Evolutionary conservation across 2,329 filamentous ascomycete genomes (phyloP).

Genomic region (Fusarium vanettenii): DNA sequence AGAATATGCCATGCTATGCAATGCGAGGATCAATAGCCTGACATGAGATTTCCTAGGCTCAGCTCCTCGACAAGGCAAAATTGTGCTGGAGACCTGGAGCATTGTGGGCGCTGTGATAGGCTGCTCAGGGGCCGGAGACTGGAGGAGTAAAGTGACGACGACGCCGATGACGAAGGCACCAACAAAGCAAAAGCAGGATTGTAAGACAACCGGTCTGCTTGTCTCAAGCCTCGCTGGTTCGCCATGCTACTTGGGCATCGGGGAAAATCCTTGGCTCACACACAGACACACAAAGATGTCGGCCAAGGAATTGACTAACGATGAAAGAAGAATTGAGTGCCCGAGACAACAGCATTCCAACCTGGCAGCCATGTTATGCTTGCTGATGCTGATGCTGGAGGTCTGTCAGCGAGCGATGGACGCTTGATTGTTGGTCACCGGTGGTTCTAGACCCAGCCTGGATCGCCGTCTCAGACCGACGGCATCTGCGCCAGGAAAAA

Average conservation of each 20-base stretch:
- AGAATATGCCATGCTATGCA: conserved; percentile 14
- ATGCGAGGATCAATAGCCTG: conserved; percentile 17
- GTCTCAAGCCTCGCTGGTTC: not conserved
- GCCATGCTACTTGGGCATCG: not conserved
- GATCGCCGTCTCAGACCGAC: not conserved
- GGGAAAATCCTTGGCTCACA: not conserved
- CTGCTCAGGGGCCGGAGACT: conserved; percentile 8
- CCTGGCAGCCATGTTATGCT: conserved; percentile 11
- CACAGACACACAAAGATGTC: not conserved
- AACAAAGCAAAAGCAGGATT: conserved; percentile 12
- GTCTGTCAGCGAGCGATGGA: not conserved
- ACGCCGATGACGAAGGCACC: conserved; percentile 24
- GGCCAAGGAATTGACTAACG: not conserved
- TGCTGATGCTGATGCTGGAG: conserved; percentile 9
- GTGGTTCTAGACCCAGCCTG: not conserved
- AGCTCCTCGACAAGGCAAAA: not conserved
- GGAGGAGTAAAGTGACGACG: conserved; percentile 18
- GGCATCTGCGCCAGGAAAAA: not conserved
- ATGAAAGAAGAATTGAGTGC: conserved; percentile 5
- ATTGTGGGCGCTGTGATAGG: not conserved
- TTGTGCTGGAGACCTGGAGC: not conserved
- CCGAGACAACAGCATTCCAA: conserved; percentile 9
- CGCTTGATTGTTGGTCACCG: not conserved
- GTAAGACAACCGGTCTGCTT: not conserved
- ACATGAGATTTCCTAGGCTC: not conserved